Base-by-base conservation (phyloP, 768 basidiomycete genomes). In the Amanita pseudoporphyria region DNA sequence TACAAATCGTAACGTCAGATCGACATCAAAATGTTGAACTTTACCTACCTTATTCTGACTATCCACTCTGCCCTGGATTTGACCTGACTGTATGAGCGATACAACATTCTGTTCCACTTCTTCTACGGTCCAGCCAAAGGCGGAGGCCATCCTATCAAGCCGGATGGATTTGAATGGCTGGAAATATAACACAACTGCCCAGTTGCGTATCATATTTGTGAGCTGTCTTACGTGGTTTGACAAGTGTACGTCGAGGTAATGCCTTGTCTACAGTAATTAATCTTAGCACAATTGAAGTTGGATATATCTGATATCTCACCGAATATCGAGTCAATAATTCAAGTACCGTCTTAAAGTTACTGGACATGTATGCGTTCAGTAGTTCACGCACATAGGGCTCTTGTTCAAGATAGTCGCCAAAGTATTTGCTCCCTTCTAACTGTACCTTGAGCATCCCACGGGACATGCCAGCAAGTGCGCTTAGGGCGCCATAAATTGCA, bases 361-460 rank as follows among this genome's bases (percentile, higher is more conserved):
- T 92, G 51, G 75, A 74, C 72, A 93, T 82, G 66, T 91, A 96
- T 2, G 86, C 79, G 53, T 87, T 85, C 47, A 93, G 69, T 37
- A 96, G 76, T 47, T 95, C 92, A 32, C 94, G 79, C 30, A 93
- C 62, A 59, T 93, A 92, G 0, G 85, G 81, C 61, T 92, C 89
- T 55, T 87, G 81, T 59, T 95, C 93, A 40, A 94, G 77, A 63
- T 85, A 90, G 21, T 78, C 68, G 9, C 79, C 72, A 58, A 95
- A 91, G 7, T 71, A 68, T 1, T 83, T 64, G 59, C 85, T 88
- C 51, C 81, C 83, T 26, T 90, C 64, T 3, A 87, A 64, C 56
- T 77, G 76, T 0, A 74, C 53, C 60, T 84, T 84, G 67, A 97
- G 81, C 14, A 77, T 72, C 0, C 76, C 71, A 5, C 95, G 78